A percentile compares a stretch with the other conserved stretches of the same genome.
phyloP scores from a whole-genome alignment of 306 rosid species.

The Gillenia trifoliata region DNA sequence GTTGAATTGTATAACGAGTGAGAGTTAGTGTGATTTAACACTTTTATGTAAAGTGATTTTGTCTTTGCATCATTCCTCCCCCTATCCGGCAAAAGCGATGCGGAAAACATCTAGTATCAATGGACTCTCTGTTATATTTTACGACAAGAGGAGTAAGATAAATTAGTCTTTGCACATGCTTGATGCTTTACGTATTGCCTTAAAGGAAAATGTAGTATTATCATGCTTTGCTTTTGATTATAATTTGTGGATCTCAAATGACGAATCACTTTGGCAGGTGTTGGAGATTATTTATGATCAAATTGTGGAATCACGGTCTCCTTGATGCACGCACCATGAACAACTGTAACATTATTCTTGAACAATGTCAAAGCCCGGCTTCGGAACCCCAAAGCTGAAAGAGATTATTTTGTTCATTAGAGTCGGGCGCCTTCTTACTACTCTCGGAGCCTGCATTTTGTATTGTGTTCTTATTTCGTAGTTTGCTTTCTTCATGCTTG shows the following conservation, averaged over 20 bases:
- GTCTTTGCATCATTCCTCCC: background rate
- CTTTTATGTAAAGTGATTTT: background rate
- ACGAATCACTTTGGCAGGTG: slow-evolving; percentile 42
- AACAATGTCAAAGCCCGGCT: slow-evolving; percentile 36
- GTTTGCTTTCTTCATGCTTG: background rate
- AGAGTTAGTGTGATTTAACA: no score
- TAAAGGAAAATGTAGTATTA: background rate
- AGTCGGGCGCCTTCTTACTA: background rate
- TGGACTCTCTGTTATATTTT: background rate
- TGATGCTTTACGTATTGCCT: background rate
- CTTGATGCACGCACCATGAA: slow-evolving; percentile 48
- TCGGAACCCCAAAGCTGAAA: slow-evolving; percentile 33
- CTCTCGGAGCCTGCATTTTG: background rate
- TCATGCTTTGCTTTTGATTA: background rate
- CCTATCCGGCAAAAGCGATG: background rate
- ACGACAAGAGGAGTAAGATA: no score
- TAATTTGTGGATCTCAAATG: background rate
- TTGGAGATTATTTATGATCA: slow-evolving; percentile 72
- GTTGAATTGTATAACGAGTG: background rate
- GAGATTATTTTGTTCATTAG: background rate
- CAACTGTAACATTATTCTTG: slow-evolving; percentile 45
- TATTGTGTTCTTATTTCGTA: background rate
- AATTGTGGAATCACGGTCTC: slow-evolving; percentile 64
- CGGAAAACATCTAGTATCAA: background rate
- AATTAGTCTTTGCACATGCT: background rate